These are phyloP conservation scores for Trichomonas vaginalis DNA, from an alignment of 208 protist genomes.

Conservation along the genomic window DNA sequence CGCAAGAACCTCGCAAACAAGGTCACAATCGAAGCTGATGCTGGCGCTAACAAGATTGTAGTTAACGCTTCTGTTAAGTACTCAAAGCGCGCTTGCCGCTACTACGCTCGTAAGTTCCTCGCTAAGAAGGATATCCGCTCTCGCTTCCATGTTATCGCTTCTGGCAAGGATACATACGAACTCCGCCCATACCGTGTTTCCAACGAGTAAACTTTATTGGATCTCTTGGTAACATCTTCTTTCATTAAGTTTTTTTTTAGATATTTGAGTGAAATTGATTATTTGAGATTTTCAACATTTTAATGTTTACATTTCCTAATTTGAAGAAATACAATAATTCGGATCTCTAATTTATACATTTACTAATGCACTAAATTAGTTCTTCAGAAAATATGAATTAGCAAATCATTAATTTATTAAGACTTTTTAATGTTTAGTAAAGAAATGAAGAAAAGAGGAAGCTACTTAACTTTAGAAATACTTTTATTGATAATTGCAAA, in stretches of 20 bases:
- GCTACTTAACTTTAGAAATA: no score
- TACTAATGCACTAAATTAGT: no score
- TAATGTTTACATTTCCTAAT: no score
- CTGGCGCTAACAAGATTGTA: background rate
- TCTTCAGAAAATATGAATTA: no score
- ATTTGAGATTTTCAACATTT: no score
- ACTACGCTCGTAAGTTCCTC: background rate
- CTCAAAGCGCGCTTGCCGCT: background rate
- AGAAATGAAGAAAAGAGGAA: no score
- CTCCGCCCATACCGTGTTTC: background rate
- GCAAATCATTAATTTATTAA: no score
- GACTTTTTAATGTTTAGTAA: no score
- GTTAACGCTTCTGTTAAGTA: background rate
- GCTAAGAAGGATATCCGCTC: background rate
- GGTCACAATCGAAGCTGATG: background rate
- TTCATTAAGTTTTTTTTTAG: background rate
- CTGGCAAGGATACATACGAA: background rate
- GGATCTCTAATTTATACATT: no score
- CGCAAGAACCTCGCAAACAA: background rate
- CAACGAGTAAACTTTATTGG: background rate
- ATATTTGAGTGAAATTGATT: no score
- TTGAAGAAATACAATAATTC: no score
- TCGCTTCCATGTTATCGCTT: background rate
- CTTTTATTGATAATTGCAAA: no score
- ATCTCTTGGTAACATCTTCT: background rate